Percentiles rank a stretch among this genome's conserved stretches.
Evolutionary conservation across 257 asterid species (phyloP).

Genomic region (Nicotiana undulata): DNA sequence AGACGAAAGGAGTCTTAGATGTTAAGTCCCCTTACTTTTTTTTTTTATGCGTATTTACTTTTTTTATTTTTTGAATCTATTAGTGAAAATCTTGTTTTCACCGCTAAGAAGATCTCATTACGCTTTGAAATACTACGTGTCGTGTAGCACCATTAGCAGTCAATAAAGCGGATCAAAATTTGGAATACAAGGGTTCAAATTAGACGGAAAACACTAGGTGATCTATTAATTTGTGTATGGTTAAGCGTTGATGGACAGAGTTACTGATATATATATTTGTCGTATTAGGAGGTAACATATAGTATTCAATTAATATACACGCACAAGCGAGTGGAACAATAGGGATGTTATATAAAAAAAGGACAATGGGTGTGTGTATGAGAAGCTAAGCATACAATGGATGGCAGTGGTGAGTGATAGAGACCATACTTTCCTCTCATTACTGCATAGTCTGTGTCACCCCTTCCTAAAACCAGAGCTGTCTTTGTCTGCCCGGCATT

Average conservation of each 20-base stretch:
- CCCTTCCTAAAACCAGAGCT: conserved; percentile 17
- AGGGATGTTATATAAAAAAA: conserved; percentile 14
- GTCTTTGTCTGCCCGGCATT: conserved; percentile 50
- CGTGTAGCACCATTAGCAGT: no score
- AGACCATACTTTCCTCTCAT: conserved; percentile 31
- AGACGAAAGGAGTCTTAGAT: no score
- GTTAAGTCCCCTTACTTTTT: no score
- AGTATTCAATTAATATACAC: no score
- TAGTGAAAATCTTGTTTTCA: no score
- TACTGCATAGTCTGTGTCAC: conserved; percentile 20
- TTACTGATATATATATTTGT: neutral
- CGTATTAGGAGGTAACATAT: neutral
- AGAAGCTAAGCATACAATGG: conserved; percentile 9
- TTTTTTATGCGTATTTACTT: no score
- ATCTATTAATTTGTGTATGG: neutral
- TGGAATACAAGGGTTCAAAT: no score
- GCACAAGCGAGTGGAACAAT: neutral
- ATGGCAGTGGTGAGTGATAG: conserved; percentile 16
- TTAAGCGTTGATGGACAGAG: neutral
- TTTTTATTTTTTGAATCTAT: no score
- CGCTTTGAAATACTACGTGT: no score
- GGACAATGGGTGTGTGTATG: neutral
- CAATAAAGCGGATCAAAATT: no score
- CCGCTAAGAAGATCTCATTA: no score
- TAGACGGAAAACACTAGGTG: neutral